These are phyloP conservation scores for Rhodamnia argentea DNA, from an alignment of 345 rosid genomes.

Conservation along the genomic window DNA sequence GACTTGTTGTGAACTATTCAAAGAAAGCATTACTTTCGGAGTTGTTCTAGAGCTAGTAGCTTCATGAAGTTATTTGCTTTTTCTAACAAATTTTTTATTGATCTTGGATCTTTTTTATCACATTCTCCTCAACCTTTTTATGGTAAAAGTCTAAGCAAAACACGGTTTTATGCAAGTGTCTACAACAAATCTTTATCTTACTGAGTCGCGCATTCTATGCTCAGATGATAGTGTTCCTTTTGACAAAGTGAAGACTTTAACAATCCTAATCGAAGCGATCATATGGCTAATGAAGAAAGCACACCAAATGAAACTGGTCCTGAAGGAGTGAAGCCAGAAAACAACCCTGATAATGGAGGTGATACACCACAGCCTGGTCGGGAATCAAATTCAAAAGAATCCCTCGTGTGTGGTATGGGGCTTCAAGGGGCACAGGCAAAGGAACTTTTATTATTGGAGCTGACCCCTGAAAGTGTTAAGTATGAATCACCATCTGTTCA, in stretches of 20 bases:
- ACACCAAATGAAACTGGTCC: conserved; percentile 18
- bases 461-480: conserved; percentile 16
- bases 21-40: not conserved
- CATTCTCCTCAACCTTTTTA: not conserved
- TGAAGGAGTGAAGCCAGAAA: conserved; percentile 19
- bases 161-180: not conserved
- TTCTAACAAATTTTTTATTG: not conserved
- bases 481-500: conserved; percentile 24
- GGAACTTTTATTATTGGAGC: conserved; percentile 14
- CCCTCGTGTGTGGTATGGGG: conserved; percentile 8
- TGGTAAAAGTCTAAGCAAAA: not conserved
- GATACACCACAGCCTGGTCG: conserved; percentile 14
- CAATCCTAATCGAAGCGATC: not conserved
- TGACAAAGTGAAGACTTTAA: not conserved
- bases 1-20: not conserved
- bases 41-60: not conserved
- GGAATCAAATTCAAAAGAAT: conserved; percentile 14
- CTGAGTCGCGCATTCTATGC: not conserved
- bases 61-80: not conserved
- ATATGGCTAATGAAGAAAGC: conserved; percentile 15
- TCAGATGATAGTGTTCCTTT: not conserved
- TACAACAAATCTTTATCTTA: not conserved
- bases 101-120: not conserved
- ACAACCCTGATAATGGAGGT: conserved; percentile 10
- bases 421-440: not conserved